Percentiles rank a stretch among this genome's conserved stretches.
phyloP scores from a whole-genome alignment of 1,284 basidiomycete genomes.

The Phylloporus sp. region DNA sequence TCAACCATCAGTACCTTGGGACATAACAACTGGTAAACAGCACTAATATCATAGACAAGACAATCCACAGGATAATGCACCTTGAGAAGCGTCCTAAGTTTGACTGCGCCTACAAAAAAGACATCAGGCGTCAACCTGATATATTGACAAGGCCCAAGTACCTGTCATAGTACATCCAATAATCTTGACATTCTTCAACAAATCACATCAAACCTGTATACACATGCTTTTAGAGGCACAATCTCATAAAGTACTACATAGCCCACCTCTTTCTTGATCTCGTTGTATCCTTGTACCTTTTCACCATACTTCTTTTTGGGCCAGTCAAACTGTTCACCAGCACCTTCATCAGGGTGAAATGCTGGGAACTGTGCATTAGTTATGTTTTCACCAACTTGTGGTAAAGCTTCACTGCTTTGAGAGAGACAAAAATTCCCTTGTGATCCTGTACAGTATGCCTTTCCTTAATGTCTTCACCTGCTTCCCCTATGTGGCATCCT shows the following conservation, averaged over 20 bases:
- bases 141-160: constrained; percentile 18
- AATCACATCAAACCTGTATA: constrained; percentile 41
- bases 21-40: constrained; percentile 45
- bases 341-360: too few relatives aligned
- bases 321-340: constrained; percentile 41
- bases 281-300: constrained; percentile 35
- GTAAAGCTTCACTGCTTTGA: too few relatives aligned
- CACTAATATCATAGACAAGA: constrained; percentile 1
- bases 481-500: too few relatives aligned
- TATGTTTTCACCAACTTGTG: too few relatives aligned
- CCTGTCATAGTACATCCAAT: constrained; percentile 77
- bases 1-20: constrained; percentile 64
- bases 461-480: too few relatives aligned
- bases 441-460: too few relatives aligned
- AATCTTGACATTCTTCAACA: constrained; percentile 56
- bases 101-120: constrained; percentile 59
- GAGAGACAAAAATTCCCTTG: too few relatives aligned
- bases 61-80: constrained; percentile 36
- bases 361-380: too few relatives aligned
- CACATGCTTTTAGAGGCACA: not conserved
- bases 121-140: not conserved
- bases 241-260: constrained; percentile 21
- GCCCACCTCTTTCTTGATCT: constrained; percentile 43
- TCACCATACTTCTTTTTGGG: constrained; percentile 39
- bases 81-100: constrained; percentile 58